A percentile compares a stretch with the other conserved stretches of the same genome.
Conservation (phyloP, 1,284 basidiomycete genomes). For the Ustilago tritici region DNA sequence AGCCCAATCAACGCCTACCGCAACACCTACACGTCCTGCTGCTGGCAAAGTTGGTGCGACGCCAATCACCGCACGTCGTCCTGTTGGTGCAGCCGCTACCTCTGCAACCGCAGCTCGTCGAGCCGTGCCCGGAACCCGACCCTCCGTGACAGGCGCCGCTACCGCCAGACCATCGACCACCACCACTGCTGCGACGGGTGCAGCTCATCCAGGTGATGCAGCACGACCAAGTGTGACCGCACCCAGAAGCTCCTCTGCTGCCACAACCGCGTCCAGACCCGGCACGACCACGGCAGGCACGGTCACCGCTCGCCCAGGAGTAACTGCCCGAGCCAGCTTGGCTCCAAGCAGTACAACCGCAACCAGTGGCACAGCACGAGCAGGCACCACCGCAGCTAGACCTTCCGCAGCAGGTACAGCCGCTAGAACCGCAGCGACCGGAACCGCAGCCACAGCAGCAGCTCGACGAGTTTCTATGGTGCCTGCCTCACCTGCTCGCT, state of each 20-base stretch:
- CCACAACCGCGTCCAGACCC: constrained; percentile 14
- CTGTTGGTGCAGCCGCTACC: constrained; percentile 9
- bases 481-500: constrained; percentile 44
- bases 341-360: constrained; percentile 19
- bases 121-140: constrained; percentile 25
- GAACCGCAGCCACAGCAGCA: constrained; percentile 16
- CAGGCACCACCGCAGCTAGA: constrained; percentile 15
- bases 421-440: constrained; percentile 21
- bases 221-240: constrained; percentile 25
- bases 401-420: constrained; percentile 26
- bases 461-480: constrained; percentile 33
- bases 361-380: constrained; percentile 13
- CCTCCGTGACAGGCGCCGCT: constrained; percentile 25
- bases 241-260: constrained; percentile 7
- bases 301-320: constrained; percentile 20
- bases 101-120: constrained; percentile 26
- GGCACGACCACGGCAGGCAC: not conserved
- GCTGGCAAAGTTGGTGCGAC: constrained; percentile 11
- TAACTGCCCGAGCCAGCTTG: constrained; percentile 33
- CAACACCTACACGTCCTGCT: constrained; percentile 1
- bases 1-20: constrained; percentile 24
- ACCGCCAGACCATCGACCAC: constrained; percentile 15
- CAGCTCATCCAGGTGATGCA: constrained; percentile 27
- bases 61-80: constrained; percentile 3
- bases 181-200: constrained; percentile 6